Percentiles rank a stretch among this genome's conserved stretches.
Evolutionary conservation across 2,329 filamentous ascomycete species (phyloP).

Genomic region (Drechslerella stenobrocha): DNA sequence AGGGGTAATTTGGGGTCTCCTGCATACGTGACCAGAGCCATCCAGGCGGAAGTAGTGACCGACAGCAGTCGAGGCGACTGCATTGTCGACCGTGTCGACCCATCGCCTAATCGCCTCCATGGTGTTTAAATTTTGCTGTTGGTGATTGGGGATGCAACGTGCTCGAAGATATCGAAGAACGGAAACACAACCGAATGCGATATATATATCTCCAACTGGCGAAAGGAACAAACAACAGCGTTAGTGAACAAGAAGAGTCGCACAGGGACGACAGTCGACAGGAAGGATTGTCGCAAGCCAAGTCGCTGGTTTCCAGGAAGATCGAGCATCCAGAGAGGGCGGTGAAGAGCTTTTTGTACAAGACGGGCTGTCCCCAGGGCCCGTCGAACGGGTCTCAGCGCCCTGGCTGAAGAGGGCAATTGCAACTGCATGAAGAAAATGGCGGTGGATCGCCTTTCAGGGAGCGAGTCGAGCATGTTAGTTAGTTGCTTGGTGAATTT

Average conservation of each 20-base stretch:
- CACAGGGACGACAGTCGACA: constrained; percentile 12
- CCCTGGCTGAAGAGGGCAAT: constrained; percentile 39
- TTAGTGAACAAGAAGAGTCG: constrained; percentile 5
- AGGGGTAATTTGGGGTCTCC: constrained; percentile 59
- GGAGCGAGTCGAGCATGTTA: constrained; percentile 10
- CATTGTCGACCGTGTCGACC: constrained; percentile 61
- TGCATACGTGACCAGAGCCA: constrained; percentile 69
- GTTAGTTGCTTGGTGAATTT: neutral
- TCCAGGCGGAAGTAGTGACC: constrained; percentile 79
- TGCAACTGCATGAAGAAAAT: constrained; percentile 24
- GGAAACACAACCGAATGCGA: neutral
- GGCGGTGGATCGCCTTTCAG: constrained; percentile 21
- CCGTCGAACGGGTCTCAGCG: constrained; percentile 31
- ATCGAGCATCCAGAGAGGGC: constrained; percentile 28
- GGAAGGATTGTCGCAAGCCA: constrained; percentile 26
- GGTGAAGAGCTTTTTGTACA: constrained; percentile 48
- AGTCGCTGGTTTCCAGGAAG: constrained; percentile 14
- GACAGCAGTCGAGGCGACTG: constrained; percentile 67
- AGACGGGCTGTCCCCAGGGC: constrained; percentile 12
- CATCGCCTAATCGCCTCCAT: constrained; percentile 40
- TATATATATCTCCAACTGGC: neutral
- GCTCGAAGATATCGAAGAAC: neutral
- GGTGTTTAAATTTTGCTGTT: too few relatives aligned
- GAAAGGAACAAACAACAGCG: neutral
- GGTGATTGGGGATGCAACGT: neutral